Evolutionary conservation across 1,139 yeast genomes (phyloP).

Genomic region (Pneumocystis murina): DNA sequence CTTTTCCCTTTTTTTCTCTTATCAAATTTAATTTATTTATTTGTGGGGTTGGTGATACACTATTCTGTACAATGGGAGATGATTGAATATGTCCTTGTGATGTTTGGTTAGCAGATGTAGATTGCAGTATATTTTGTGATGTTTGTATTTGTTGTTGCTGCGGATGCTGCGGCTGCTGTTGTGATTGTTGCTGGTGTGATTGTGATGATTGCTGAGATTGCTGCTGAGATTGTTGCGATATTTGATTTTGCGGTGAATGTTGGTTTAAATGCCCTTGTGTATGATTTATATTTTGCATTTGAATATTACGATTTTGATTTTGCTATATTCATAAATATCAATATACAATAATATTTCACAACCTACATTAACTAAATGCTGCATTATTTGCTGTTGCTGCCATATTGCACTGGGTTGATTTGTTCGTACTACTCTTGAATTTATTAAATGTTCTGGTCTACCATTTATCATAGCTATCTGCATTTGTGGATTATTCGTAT

Average conservation of each 20-base stretch:
- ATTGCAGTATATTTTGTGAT: constrained; percentile 14
- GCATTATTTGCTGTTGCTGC: constrained; percentile 5
- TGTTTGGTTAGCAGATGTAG: constrained; percentile 10
- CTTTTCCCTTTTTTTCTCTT: constrained; percentile 28
- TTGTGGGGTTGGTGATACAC: constrained; percentile 34
- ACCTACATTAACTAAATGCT: constrained; percentile 2
- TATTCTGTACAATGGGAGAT: constrained; percentile 24
- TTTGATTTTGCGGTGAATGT: constrained; percentile 3
- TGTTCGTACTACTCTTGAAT: background rate
- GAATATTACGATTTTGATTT: background rate
- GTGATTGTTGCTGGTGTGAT: constrained; percentile 16
- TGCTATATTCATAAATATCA: background rate
- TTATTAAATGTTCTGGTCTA: background rate
- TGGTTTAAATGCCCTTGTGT: background rate
- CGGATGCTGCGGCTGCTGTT: constrained; percentile 13
- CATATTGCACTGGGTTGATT: background rate
- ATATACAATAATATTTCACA: background rate
- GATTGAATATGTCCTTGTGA: constrained; percentile 16
- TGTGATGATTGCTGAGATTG: constrained; percentile 5
- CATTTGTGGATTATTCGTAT: constrained; percentile 7
- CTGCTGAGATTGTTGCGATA: constrained; percentile 3
- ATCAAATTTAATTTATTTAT: constrained; percentile 28
- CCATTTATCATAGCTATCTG: constrained; percentile 7
- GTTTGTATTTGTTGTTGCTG: constrained; percentile 17
- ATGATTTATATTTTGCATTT: background rate